Percentiles rank a stretch among this genome's conserved stretches.
phyloP scores from a whole-genome alignment of 257 asterid species.

The Capsicum chinense region DNA sequence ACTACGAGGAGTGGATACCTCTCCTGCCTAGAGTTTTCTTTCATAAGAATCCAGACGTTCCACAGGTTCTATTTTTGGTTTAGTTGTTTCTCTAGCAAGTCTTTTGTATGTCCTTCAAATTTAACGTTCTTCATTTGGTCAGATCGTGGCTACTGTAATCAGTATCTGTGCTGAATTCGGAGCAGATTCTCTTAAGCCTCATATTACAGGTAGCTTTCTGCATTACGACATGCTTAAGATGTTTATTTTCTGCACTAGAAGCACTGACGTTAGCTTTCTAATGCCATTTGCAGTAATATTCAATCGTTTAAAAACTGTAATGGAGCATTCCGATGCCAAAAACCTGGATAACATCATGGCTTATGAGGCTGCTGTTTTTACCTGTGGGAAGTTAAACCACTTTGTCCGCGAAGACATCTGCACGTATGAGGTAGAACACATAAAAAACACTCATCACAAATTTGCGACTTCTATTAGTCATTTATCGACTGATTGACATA shows the following conservation, averaged over 20 bases:
- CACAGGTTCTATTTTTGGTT: neutral
- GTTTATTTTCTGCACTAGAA: neutral
- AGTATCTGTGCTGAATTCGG: constrained; percentile 26
- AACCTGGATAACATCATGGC: neutral
- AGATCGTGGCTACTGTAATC: neutral
- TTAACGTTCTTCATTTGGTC: neutral
- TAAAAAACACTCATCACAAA: neutral
- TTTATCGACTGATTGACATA: neutral
- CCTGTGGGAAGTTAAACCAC: constrained; percentile 16
- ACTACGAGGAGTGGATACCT: constrained; percentile 21
- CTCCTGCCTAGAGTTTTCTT: neutral
- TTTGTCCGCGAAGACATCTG: neutral
- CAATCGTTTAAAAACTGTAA: neutral
- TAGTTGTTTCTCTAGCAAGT: neutral
- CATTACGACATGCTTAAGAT: neutral
- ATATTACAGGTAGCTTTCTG: neutral
- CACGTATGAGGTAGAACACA: constrained; percentile 4
- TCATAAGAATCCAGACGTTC: constrained; percentile 22
- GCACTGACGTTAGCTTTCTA: neutral
- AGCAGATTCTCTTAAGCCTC: neutral
- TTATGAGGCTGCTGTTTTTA: constrained; percentile 9
- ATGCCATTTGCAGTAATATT: neutral
- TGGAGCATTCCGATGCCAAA: neutral
- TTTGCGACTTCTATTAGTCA: neutral
- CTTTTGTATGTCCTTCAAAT: neutral